Conservation (phyloP, 1,284 basidiomycete genomes). For the Ceratobasidium sp. region DNA sequence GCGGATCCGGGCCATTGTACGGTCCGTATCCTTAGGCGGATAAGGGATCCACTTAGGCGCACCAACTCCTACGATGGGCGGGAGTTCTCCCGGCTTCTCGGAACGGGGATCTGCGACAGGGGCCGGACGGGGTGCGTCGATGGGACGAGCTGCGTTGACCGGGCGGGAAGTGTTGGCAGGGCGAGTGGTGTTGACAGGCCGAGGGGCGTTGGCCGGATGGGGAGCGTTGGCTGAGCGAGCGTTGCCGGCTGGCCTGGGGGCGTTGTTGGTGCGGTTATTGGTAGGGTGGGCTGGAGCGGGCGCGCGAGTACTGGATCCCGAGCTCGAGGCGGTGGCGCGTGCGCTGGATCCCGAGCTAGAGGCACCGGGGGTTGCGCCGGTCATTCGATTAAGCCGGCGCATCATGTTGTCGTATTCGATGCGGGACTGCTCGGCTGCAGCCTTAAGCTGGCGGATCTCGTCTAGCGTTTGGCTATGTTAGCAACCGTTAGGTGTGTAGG, state of each 20-base stretch:
- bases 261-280: neutral
- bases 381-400: neutral
- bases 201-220: too few relatives aligned
- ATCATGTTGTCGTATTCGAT: neutral
- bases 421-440: neutral
- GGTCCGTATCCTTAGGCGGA: neutral
- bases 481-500: neutral
- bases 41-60: neutral
- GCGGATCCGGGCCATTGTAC: neutral
- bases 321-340: neutral
- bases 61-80: neutral
- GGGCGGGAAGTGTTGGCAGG: neutral
- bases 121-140: neutral
- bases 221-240: neutral
- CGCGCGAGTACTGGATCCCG: neutral
- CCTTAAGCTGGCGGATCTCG: neutral
- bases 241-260: neutral
- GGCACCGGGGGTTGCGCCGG: slow-evolving; percentile 1
- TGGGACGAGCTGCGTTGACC: neutral
- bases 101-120: neutral
- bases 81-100: neutral
- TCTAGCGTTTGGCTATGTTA: neutral
- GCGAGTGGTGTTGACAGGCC: neutral
- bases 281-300: neutral
- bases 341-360: neutral